Base-by-base conservation (phyloP, 2,329 filamentous ascomycete genomes). In the Diaporthe amygdali region DNA sequence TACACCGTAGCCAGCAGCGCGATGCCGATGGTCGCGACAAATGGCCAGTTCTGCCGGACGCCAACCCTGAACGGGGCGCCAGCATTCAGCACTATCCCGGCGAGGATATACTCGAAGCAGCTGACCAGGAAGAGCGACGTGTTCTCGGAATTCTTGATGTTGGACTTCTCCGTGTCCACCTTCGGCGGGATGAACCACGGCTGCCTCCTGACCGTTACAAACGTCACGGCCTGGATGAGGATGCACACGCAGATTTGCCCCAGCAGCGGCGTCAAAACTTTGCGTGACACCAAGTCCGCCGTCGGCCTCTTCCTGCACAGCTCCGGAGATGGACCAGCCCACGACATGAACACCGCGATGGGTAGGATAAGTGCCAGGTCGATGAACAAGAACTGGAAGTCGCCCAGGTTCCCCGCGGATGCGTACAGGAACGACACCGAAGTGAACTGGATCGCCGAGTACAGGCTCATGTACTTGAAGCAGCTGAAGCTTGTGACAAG, bases 401-500 rank as follows among this genome's bases (percentile, higher is more conserved):
- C 96, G 63, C 96, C 97, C 7, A 99, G 86, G 79, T 99, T 99
- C 10, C 94, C 97, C 14, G 93, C 97, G 9, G 92, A 95, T 8
- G 95, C 94, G 81, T 99, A 99, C 20, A 99, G 88, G 79, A 99
- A 98, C 87, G 93, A 97, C 78, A 99, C 97, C 0, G 94, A 94
- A 9, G 94, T 97, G 84, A 99, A 99, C 81, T 99, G 96, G 75
- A 99, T 99, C n/a, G 96, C 96, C 2, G 95, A 98, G 85, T 99
- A 99, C 75, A 99, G 84, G 77, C 94, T 97, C 97, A 99, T 99
- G 83, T 97, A 99, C 85, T 98, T 99, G 88, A 99, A 99, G 84
- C 96, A 99, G 84, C 94, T 97, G 84, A 99, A 99, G 82, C 95
- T 97, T 15, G 96, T 99, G n/a, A 98, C 95, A 41, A 99, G 88